Percentiles rank a stretch among this genome's conserved stretches.
phyloP scores from a whole-genome alignment of 2,329 filamentous ascomycete genomes.

The Fusarium burgessii region DNA sequence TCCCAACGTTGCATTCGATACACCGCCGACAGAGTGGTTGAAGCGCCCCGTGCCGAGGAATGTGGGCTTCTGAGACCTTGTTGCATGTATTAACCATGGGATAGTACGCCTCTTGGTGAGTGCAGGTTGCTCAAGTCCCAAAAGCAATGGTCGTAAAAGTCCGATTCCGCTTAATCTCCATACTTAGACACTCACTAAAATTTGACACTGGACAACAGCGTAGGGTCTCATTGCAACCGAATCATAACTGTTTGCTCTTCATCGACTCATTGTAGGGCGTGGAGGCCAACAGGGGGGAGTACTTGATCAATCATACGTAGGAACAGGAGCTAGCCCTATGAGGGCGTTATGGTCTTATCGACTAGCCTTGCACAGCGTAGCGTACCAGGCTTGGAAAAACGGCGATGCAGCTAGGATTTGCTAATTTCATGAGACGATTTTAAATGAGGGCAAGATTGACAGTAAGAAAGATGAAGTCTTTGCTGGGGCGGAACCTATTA shows the following conservation, averaged over 20 bases:
- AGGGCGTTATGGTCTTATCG: neutral
- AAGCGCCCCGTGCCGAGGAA: slow-evolving; percentile 13
- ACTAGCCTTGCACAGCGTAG: slow-evolving; percentile 5
- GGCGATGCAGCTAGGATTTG: slow-evolving; percentile 7
- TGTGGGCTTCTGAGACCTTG: slow-evolving; percentile 4
- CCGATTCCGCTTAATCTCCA: slow-evolving; percentile 7
- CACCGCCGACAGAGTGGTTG: slow-evolving; percentile 21
- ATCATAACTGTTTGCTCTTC: neutral
- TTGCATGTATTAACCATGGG: neutral
- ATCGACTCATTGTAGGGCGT: neutral
- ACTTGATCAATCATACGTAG: neutral
- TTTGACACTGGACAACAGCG: slow-evolving; percentile 22
- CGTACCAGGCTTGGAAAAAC: slow-evolving; percentile 4
- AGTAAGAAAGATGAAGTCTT: slow-evolving; percentile 4
- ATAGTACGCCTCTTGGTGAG: neutral
- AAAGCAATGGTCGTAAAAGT: slow-evolving; percentile 3
- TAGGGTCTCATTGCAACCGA: slow-evolving; percentile 11
- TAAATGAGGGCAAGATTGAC: slow-evolving; percentile 10
- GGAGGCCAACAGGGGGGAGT: neutral
- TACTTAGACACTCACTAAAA: slow-evolving; percentile 20
- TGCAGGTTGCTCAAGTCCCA: slow-evolving; percentile 7
- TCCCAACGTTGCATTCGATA: slow-evolving; percentile 7
- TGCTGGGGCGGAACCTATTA: slow-evolving; percentile 5
- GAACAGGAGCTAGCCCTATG: slow-evolving; percentile 13
- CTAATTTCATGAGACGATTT: neutral